These are phyloP conservation scores for Coemansia sp. DNA, from an alignment of 192 early-diverging fungal genomes.

Conservation along the genomic window DNA sequence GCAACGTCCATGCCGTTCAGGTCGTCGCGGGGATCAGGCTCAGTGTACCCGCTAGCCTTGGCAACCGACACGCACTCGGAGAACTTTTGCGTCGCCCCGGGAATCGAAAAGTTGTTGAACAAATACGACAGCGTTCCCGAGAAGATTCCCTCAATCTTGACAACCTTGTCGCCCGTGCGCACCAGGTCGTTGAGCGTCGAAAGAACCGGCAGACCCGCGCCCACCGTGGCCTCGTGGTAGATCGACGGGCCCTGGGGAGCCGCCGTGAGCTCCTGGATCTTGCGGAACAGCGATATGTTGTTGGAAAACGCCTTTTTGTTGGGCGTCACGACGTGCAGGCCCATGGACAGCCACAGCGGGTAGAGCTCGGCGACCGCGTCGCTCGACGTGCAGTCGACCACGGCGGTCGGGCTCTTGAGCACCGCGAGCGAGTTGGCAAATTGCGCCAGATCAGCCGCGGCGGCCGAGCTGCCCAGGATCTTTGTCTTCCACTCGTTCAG, in stretches of 20 bases:
- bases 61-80: conserved; percentile 88
- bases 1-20: conserved; percentile 99
- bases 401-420: conserved; percentile 58
- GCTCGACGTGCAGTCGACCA: conserved; percentile 92
- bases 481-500: conserved; percentile 53
- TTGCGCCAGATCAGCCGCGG: conserved; percentile 46
- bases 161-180: conserved; percentile 88
- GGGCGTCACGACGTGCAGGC: conserved; percentile 90
- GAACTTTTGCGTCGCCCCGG: conserved; percentile 64
- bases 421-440: conserved; percentile 60
- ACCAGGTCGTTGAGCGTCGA: conserved; percentile 88
- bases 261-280: conserved; percentile 60
- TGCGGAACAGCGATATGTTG: conserved; percentile 64
- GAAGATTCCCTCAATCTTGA: conserved; percentile 95
- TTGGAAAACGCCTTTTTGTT: conserved; percentile 98
- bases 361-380: conserved; percentile 77
- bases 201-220: conserved; percentile 94
- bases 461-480: conserved; percentile 43
- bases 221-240: conserved; percentile 95
- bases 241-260: conserved; percentile 59
- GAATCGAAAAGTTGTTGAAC: conserved; percentile 94
- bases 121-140: conserved; percentile 97
- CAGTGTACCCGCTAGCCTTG: conserved; percentile 93
- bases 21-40: conserved; percentile 98
- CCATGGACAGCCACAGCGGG: conserved; percentile 75